Evolutionary conservation across 2,329 filamentous ascomycete genomes (phyloP).

Genomic region (Cladosporium sp.): DNA sequence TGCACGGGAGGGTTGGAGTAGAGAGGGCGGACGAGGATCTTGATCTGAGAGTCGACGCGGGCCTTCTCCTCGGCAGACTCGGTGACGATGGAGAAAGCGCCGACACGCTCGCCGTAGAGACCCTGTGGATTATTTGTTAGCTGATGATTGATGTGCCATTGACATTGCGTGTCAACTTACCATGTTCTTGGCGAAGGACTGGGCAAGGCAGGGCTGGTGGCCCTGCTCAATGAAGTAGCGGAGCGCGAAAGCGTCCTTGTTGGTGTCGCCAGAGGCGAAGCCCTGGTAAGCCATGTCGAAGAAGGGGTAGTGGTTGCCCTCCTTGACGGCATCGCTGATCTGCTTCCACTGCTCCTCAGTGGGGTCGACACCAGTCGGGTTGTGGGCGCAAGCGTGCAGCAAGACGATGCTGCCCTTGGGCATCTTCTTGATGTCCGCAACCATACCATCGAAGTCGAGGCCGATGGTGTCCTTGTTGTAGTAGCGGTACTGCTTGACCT

Average conservation of each 20-base stretch:
- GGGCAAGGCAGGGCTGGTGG: constrained; percentile 80
- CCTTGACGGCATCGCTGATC: constrained; percentile 83
- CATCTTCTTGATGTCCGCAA: constrained; percentile 84
- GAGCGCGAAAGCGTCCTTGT: constrained; percentile 90
- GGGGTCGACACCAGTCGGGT: constrained; percentile 94
- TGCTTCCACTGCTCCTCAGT: constrained; percentile 87
- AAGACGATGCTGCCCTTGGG: constrained; percentile 85
- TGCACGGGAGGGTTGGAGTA: constrained; percentile 99
- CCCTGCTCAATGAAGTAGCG: constrained; percentile 91
- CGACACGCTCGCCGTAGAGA: constrained; percentile 96
- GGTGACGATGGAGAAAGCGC: constrained; percentile 90
- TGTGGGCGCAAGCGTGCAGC: constrained; percentile 96
- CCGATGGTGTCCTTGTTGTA: constrained; percentile 99
- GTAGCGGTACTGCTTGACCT: constrained; percentile 95
- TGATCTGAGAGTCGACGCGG: constrained; percentile 94
- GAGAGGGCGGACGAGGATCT: constrained; percentile 92
- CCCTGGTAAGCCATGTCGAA: constrained; percentile 99
- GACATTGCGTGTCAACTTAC: constrained; percentile 41
- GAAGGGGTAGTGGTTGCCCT: constrained; percentile 85
- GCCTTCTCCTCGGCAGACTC: constrained; percentile 86
- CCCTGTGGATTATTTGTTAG: constrained; percentile 55
- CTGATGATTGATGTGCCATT: background rate
- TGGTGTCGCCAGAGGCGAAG: constrained; percentile 87
- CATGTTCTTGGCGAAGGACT: constrained; percentile 99
- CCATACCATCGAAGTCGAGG: constrained; percentile 91